These are phyloP conservation scores for Beauveria australis DNA, from an alignment of 2,329 filamentous ascomycete genomes.

Conservation along the genomic window DNA sequence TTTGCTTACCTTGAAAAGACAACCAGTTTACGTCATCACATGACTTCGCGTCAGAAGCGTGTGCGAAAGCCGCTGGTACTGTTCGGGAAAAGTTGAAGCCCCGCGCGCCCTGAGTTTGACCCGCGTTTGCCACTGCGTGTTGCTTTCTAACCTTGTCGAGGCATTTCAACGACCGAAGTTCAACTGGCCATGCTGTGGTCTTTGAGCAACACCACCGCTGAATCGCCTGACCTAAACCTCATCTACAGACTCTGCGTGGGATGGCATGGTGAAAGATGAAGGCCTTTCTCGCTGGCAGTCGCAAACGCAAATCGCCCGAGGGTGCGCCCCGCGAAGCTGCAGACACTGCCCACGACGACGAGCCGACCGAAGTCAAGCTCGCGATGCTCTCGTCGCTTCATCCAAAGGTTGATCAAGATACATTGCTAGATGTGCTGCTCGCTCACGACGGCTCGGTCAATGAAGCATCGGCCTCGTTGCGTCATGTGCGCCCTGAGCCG, in stretches of 20 bases:
- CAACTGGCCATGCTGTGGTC: neutral
- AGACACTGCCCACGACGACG: conserved; percentile 42
- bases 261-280: conserved; percentile 38
- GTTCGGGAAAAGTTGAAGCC: neutral
- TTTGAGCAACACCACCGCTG: too few species aligned
- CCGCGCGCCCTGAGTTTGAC: neutral
- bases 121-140: neutral
- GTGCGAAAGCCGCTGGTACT: neutral
- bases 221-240: neutral
- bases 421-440: conserved; percentile 70
- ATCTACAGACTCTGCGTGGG: neutral
- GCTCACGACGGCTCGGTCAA: conserved; percentile 70
- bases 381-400: conserved; percentile 75
- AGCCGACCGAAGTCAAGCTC: conserved; percentile 84
- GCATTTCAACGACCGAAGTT: neutral
- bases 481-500: conserved; percentile 14
- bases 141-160: conserved; percentile 1
- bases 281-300: conserved; percentile 43
- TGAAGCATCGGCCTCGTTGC: conserved; percentile 51
- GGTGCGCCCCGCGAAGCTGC: conserved; percentile 19
- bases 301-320: conserved; percentile 39
- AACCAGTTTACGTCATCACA: conserved; percentile 15
- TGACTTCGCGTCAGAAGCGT: conserved; percentile 20
- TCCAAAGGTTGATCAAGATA: conserved; percentile 52
- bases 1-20: too few species aligned